Evolutionary conservation across 768 basidiomycete species (phyloP).

Genomic region (Sistotremastrum suecicum): DNA sequence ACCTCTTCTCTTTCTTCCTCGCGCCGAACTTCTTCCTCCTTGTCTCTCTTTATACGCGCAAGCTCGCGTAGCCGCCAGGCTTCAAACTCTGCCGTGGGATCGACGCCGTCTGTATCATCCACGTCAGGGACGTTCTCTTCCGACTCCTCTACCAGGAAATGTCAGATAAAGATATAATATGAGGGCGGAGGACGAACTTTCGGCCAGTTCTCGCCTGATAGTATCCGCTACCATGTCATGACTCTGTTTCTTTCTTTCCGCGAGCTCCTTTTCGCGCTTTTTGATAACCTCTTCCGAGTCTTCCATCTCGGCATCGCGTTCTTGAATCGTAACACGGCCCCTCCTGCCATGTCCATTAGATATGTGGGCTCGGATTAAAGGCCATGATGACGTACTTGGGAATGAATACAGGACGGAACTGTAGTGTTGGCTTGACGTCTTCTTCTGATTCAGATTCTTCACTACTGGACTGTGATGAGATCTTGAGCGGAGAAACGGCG

Average conservation of each 20-base stretch:
- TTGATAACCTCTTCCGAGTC: conserved; percentile 64
- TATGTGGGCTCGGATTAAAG: background rate
- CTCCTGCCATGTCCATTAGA: conserved; percentile 31
- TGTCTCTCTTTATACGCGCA: conserved; percentile 85
- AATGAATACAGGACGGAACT: conserved; percentile 88
- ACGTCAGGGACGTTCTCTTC: conserved; percentile 73
- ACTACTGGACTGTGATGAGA: conserved; percentile 56
- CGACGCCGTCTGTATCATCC: conserved; percentile 89
- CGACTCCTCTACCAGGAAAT: conserved; percentile 58
- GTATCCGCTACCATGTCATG: conserved; percentile 91
- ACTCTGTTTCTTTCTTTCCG: conserved; percentile 75
- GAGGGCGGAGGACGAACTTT: conserved; percentile 44
- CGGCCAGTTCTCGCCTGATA: conserved; percentile 79
- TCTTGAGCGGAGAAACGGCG: conserved; percentile 7
- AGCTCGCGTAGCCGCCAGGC: conserved; percentile 93
- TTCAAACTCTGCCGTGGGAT: conserved; percentile 84
- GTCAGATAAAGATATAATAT: background rate
- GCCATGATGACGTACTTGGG: conserved; percentile 57
- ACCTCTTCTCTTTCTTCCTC: conserved; percentile 86
- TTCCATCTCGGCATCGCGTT: conserved; percentile 49
- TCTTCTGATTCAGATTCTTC: conserved; percentile 61
- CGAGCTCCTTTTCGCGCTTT: conserved; percentile 59
- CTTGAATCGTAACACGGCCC: conserved; percentile 56
- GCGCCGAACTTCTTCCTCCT: conserved; percentile 68
- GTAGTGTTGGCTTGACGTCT: conserved; percentile 57